These are phyloP conservation scores for Suillus tomentosus DNA, from an alignment of 768 basidiomycete genomes.

Conservation along the genomic window DNA sequence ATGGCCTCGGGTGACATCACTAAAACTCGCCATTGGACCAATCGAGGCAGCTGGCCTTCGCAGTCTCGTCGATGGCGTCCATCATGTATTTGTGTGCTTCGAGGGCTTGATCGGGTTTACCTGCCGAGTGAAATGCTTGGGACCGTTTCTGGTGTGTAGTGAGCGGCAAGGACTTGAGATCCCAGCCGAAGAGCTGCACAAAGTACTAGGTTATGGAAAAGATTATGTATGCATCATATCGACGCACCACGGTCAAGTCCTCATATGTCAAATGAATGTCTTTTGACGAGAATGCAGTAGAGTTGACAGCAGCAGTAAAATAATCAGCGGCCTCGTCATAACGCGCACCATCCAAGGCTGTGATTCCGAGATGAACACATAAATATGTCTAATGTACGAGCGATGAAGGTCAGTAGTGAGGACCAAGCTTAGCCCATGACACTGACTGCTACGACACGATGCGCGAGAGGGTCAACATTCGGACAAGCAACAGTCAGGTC, in stretches of 20 bases:
- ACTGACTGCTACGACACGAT: background rate
- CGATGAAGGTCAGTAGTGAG: background rate
- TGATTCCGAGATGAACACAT: background rate
- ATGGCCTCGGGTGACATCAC: too few species aligned
- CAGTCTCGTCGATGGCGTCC: background rate
- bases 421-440: background rate
- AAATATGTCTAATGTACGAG: background rate
- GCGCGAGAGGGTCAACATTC: background rate
- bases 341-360: background rate
- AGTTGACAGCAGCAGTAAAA: background rate
- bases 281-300: background rate
- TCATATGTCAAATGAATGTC: background rate
- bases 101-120: background rate
- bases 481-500: background rate
- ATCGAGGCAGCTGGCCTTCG: background rate
- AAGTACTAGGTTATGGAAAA: background rate
- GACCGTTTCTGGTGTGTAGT: background rate
- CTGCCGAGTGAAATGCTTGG: background rate
- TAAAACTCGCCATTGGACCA: too few species aligned
- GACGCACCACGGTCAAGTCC: background rate
- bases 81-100: background rate
- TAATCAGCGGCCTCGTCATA: background rate
- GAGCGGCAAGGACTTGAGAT: background rate
- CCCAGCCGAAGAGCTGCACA: background rate
- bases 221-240: too few species aligned